A percentile compares a stretch with the other conserved stretches of the same genome.
Conservation (phyloP, 768 basidiomycete species). For the Cyathus striatus region DNA sequence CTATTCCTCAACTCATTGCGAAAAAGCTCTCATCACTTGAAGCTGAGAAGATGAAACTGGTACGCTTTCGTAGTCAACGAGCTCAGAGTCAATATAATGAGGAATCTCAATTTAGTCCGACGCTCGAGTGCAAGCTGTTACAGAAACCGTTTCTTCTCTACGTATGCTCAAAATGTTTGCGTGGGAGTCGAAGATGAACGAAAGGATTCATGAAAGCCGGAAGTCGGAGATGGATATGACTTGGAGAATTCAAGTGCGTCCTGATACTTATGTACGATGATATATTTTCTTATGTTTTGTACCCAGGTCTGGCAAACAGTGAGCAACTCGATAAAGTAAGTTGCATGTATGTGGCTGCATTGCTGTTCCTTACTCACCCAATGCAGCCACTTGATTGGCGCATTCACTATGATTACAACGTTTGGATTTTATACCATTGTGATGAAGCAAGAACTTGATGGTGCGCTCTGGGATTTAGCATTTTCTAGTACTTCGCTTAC, state of each 20-base stretch:
- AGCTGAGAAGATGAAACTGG: conserved; percentile 56
- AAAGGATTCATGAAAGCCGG: conserved; percentile 49
- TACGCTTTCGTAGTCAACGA: no score
- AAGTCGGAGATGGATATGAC: conserved; percentile 55
- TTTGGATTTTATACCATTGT: conserved; percentile 7
- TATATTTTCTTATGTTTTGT: conserved; percentile 31
- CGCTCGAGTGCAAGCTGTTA: conserved; percentile 53
- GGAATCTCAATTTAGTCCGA: conserved; percentile 29
- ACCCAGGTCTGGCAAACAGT: background rate
- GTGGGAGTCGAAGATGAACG: conserved; percentile 54
- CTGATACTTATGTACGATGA: conserved; percentile 39
- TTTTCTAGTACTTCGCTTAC: no score
- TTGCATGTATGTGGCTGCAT: background rate
- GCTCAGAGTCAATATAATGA: background rate
- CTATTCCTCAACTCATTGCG: conserved; percentile 53
- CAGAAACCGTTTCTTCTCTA: conserved; percentile 43
- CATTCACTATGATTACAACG: background rate
- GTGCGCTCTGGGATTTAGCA: background rate
- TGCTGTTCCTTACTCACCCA: background rate
- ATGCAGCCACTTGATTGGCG: conserved; percentile 19
- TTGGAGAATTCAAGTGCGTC: conserved; percentile 40
- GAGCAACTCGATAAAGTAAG: conserved; percentile 6
- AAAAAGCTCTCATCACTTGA: conserved; percentile 42
- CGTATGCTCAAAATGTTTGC: conserved; percentile 73
- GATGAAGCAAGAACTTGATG: conserved; percentile 3